These are phyloP conservation scores for Simplicillium aogashimaense DNA, from an alignment of 2,329 filamentous ascomycete species.

Conservation along the genomic window DNA sequence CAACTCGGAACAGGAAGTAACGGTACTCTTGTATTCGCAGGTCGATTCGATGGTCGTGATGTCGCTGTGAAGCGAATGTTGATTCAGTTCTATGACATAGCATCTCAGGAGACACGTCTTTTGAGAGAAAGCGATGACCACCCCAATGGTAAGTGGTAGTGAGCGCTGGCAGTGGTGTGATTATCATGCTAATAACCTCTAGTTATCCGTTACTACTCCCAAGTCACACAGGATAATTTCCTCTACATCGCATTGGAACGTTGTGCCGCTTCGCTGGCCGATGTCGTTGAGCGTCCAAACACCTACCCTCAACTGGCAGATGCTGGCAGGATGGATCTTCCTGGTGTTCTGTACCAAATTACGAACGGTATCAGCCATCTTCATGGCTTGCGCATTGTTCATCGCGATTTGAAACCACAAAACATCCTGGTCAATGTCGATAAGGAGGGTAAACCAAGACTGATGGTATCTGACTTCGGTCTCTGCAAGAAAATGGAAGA, in stretches of 20 bases:
- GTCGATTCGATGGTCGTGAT: constrained; percentile 85
- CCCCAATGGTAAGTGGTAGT: constrained; percentile 54
- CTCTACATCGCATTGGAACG: constrained; percentile 93
- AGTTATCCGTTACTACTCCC: constrained; percentile 94
- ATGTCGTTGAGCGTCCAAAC: constrained; percentile 71
- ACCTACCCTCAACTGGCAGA: constrained; percentile 59
- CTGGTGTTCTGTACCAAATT: constrained; percentile 77
- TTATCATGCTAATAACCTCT: constrained; percentile 13
- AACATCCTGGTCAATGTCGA: constrained; percentile 83
- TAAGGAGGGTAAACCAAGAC: constrained; percentile 61
- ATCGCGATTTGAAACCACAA: constrained; percentile 93
- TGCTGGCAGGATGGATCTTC: constrained; percentile 65
- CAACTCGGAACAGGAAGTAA: constrained; percentile 77
- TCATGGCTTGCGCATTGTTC: constrained; percentile 87
- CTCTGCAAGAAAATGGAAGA: constrained; percentile 95
- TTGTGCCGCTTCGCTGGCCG: constrained; percentile 86
- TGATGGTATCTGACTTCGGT: constrained; percentile 95
- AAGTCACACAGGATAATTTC: constrained; percentile 80
- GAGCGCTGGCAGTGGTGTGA: no score
- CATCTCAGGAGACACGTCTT: constrained; percentile 84
- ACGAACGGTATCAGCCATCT: constrained; percentile 81
- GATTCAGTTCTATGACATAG: constrained; percentile 90
- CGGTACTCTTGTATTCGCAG: constrained; percentile 91
- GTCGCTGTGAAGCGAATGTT: constrained; percentile 97
- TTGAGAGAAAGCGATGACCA: constrained; percentile 92